Percentiles rank a stretch among this genome's conserved stretches.
Evolutionary conservation across 2,329 filamentous ascomycete genomes (phyloP).

Genomic region (Thermothelomyces thermophilus): DNA sequence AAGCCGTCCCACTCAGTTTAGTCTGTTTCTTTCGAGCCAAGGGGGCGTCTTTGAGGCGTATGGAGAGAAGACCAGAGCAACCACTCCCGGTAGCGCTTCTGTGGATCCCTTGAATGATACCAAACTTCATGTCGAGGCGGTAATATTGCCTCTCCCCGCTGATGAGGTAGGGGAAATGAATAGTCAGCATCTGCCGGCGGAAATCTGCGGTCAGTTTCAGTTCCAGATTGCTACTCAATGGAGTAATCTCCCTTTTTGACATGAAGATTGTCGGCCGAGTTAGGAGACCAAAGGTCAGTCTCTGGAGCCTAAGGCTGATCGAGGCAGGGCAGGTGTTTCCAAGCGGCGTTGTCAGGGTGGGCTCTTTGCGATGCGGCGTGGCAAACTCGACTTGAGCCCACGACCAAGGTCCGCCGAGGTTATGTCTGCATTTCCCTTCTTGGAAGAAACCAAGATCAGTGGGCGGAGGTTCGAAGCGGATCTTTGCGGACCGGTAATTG

Average conservation of each 20-base stretch:
- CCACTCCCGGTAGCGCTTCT: constrained; percentile 30
- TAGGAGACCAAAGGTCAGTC: constrained; percentile 22
- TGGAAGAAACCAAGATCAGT: constrained; percentile 41
- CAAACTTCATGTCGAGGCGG: constrained; percentile 40
- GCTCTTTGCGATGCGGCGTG: neutral
- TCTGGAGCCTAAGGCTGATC: constrained; percentile 7
- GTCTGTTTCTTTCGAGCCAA: constrained; percentile 38
- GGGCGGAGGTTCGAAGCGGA: constrained; percentile 56
- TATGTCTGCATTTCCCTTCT: constrained; percentile 27
- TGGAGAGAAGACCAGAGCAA: constrained; percentile 39
- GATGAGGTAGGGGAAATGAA: constrained; percentile 28
- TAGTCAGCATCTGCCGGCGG: constrained; percentile 25
- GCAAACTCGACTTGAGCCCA: constrained; percentile 10
- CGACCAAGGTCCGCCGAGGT: constrained; percentile 1
- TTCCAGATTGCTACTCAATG: constrained; percentile 13
- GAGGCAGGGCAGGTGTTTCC: constrained; percentile 17
- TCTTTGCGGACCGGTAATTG: constrained; percentile 34
- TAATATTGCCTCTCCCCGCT: constrained; percentile 25
- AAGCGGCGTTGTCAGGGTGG: constrained; percentile 18
- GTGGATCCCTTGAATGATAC: constrained; percentile 40
- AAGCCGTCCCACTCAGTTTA: constrained; percentile 31
- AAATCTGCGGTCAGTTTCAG: constrained; percentile 31
- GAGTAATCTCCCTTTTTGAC: constrained; percentile 13
- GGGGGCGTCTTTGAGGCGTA: constrained; percentile 44
- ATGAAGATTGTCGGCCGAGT: constrained; percentile 19